phyloP scores from a whole-genome alignment of 768 basidiomycete species.

The Dacryopinax primogenitus region DNA sequence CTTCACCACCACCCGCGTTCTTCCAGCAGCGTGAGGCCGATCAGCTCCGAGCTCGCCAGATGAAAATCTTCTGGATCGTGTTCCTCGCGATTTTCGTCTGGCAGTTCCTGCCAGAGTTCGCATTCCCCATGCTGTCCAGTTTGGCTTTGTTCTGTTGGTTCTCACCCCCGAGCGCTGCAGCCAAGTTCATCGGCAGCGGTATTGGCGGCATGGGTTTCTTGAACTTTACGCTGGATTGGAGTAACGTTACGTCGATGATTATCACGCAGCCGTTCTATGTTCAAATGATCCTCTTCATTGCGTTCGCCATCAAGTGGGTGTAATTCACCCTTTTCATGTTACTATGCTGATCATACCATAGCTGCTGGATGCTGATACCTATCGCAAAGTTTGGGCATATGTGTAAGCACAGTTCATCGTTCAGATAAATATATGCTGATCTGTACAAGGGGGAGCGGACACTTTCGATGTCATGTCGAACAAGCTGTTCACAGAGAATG shows the following conservation, averaged over 20 bases:
- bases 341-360: neutral
- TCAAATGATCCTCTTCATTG: neutral
- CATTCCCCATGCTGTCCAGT: conserved; percentile 3
- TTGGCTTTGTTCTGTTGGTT: conserved; percentile 1
- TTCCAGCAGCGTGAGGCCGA: neutral
- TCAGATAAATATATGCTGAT: neutral
- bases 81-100: conserved; percentile 3
- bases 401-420: neutral
- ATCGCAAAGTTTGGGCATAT: conserved; percentile 6
- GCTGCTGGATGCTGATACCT: neutral
- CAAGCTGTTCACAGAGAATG: conserved; percentile 5
- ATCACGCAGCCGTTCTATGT: conserved; percentile 5
- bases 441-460: neutral
- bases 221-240: conserved; percentile 4
- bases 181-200: conserved; percentile 1
- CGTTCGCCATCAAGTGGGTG: neutral
- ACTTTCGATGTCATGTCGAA: conserved; percentile 6
- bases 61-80: neutral
- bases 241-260: neutral
- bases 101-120: conserved; percentile 5
- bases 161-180: neutral
- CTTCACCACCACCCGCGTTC: neutral
- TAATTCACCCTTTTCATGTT: neutral
- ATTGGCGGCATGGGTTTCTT: conserved; percentile 4
- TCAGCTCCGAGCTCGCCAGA: neutral